Evolutionary conservation across 31 red algal species (phyloP), one percentile per base, ranked within the genome.

Genomic region (Pterothamnion heteromorphum): DNA sequence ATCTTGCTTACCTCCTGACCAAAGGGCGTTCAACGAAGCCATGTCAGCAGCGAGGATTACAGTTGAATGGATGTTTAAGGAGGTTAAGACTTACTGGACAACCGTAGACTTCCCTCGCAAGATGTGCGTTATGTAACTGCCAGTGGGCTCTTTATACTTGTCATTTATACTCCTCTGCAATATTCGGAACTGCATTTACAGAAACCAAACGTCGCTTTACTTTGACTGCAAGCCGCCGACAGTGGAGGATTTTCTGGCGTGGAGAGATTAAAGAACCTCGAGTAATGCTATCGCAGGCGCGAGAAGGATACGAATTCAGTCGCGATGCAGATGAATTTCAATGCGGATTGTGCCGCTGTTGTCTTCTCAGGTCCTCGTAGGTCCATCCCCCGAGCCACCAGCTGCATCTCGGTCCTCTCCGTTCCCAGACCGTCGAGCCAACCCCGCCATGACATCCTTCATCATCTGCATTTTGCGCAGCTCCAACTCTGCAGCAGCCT

Each of bases 91-190:
- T 58, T 86, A 84, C 23, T 91, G 0, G 20, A 86, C 72, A 3
- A 84, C 72, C 41, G 3, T 91, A 24, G 89, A 91, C 26, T 91
- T 83, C 74, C 80, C 27, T 3, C 32, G 89, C 4, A 91, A 86
- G 35, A 34, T 86, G 30, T 36, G 89, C 74, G 21, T 81, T 22
- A 3, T 21, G 0, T 43, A 91, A 83, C 36, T 74, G 0, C 0
- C 89, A 37, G 72, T 91, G 4, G 21, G 9, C 9, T 4, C 44
- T 57, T 4, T 57, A 14, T 82, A 82, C 22, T 88, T 88, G 32
- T 5, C 5, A 14, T 24, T 36, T 88, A 88, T 88, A 36, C 36
- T 88, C 5, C 84, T 88, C 3, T 4, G 9, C 3, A 88, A 88
- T 4, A 39, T 39, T 4, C 33, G 84, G 32, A 88, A 57, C 41